Conservation (phyloP, 805 yeast species). For the Zygosaccharomyces gambellarensis region DNA sequence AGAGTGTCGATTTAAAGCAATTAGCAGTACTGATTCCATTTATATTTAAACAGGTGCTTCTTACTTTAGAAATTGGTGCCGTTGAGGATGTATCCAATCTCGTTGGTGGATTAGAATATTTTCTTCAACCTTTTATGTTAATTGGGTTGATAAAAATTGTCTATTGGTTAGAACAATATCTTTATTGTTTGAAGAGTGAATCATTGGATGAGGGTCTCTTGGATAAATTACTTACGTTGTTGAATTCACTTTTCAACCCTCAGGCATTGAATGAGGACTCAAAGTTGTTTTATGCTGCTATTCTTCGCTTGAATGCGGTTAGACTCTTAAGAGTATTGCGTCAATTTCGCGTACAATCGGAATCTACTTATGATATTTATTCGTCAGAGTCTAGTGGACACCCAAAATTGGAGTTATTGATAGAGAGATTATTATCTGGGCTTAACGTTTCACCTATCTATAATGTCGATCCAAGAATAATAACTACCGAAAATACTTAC, state of each 20-base stretch:
- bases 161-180: conserved; percentile 44
- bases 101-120: conserved; percentile 78
- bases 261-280: conserved; percentile 44
- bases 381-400: conserved; percentile 30
- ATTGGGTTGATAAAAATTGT: conserved; percentile 51
- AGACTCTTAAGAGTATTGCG: conserved; percentile 24
- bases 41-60: conserved; percentile 66
- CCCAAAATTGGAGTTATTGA: conserved; percentile 26
- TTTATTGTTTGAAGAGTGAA: conserved; percentile 33
- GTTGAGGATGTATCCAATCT: conserved; percentile 56
- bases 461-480: conserved; percentile 27
- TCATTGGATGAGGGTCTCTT: conserved; percentile 25
- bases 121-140: conserved; percentile 72
- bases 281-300: conserved; percentile 39
- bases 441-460: conserved; percentile 26
- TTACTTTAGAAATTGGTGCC: conserved; percentile 48
- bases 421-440: conserved; percentile 20
- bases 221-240: conserved; percentile 36
- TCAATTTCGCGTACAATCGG: conserved; percentile 22
- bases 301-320: conserved; percentile 33
- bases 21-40: conserved; percentile 65
- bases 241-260: conserved; percentile 42
- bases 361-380: conserved; percentile 30
- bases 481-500: conserved; percentile 22
- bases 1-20: conserved; percentile 60